Evolutionary conservation across 768 basidiomycete species (phyloP).

Genomic region (Amanita pseudoporphyria): DNA sequence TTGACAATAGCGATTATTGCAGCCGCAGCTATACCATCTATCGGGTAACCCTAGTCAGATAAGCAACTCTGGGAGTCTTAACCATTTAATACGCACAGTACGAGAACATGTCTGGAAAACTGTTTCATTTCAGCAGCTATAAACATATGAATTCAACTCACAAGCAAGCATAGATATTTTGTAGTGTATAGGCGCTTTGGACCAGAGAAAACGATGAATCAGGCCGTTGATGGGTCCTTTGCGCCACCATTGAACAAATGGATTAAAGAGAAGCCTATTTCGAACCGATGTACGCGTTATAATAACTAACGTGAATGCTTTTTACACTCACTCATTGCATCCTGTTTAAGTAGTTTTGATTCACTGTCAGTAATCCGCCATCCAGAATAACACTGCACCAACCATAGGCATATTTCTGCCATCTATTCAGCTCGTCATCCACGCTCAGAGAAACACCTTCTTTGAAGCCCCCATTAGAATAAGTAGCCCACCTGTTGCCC

Average conservation of each 20-base stretch:
- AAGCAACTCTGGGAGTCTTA: not conserved
- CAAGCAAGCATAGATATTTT: conserved; percentile 72
- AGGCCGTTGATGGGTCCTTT: conserved; percentile 71
- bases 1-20: conserved; percentile 62
- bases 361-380: not conserved
- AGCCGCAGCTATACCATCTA: conserved; percentile 55
- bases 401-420: conserved; percentile 72
- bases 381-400: not conserved
- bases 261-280: conserved; percentile 71
- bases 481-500: conserved; percentile 62
- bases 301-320: conserved; percentile 11
- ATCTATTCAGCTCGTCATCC: conserved; percentile 84
- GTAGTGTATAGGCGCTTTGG: conserved; percentile 66
- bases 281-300: conserved; percentile 19
- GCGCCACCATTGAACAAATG: conserved; percentile 64
- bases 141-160: conserved; percentile 19
- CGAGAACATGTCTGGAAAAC: conserved; percentile 39
- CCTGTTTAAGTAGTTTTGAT: not conserved
- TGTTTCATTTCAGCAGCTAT: not conserved
- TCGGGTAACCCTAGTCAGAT: not conserved
- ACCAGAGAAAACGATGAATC: conserved; percentile 73
- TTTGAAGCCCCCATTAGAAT: conserved; percentile 78
- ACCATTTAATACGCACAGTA: conserved; percentile 26
- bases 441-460: conserved; percentile 85
- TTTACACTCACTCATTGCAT: conserved; percentile 48